Evolutionary conservation across 352 stramenopile species (phyloP), one percentile per base, ranked within the genome.

Genomic region (Globisporangium solare): DNA sequence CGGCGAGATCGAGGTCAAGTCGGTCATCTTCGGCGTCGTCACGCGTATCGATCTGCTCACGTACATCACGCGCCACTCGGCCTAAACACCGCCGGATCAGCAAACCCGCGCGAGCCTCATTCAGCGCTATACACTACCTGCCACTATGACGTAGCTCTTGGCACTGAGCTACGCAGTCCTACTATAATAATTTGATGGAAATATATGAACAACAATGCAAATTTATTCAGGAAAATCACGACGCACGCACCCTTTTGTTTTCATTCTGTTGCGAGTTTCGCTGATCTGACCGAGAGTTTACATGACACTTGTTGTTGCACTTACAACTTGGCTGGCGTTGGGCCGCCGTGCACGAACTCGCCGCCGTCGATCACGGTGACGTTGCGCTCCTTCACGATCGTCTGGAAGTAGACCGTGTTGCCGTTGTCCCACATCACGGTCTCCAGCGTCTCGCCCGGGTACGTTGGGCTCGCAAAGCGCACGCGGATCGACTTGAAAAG

Each of bases 31-130:
- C 47, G 94, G 94, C 22, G 92, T 99, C 49, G 94, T 97, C 32
- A 98, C 92, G 54, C 74, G 95, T 21, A 98, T 99, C 72, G 95
- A 99, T 71, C 73, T 99, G 56, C 77, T 99, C 60, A 97, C 97
- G 67, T 98, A 93, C 78, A 97, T 98, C 67, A 93, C 89, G 47
- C 56, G 56, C 56, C 51, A 62, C 56, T 27, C 56, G 13, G 41
- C 50, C 6, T 62, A 52, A 47, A 21, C 13, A 15, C 3, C 12
- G 2, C 3, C 12, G 2, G 39, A 15, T 0, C 6, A n/a, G 10
- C 39, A 15, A n/a, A 43, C 39, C 12, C 39, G 39, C 17, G 13
- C 39, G 17, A n/a, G 39, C 17, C 6, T 42, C 39, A 43, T 10
- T 43, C 39, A 5, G 3, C 21, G 31, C 24, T 50, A 54, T 54